These are phyloP conservation scores for Daldinia grandis DNA, from an alignment of 495 filamentous ascomycete species.

Conservation along the genomic window DNA sequence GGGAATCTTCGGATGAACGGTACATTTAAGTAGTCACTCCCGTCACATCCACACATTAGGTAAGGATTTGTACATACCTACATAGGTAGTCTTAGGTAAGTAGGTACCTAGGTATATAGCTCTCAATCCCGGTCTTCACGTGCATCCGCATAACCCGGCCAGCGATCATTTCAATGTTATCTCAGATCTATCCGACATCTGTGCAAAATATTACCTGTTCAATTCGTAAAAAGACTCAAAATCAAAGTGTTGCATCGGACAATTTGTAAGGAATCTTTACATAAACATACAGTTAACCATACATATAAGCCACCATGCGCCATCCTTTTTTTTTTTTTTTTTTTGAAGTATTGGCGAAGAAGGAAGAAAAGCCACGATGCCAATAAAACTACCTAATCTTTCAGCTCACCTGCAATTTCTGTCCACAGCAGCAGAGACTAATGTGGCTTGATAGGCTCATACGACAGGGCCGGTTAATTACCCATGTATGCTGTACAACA, in stretches of 20 bases:
- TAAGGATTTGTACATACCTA: background rate
- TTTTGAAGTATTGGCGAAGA: background rate
- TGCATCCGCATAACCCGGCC: background rate
- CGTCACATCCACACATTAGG: too few relatives aligned
- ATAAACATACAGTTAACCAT: too few relatives aligned
- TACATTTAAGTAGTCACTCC: background rate
- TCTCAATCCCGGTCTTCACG: constrained; percentile 12
- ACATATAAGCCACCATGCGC: background rate
- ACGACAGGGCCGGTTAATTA: constrained; percentile 18
- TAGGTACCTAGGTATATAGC: background rate
- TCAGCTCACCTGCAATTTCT: background rate
- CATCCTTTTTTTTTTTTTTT: too few relatives aligned
- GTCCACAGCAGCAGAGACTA: background rate
- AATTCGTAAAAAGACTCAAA: background rate
- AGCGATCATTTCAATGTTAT: constrained; percentile 10
- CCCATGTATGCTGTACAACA: constrained; percentile 26
- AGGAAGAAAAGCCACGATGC: constrained; percentile 10
- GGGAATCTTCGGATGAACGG: constrained; percentile 20
- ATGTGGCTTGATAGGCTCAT: constrained; percentile 16
- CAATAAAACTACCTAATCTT: background rate
- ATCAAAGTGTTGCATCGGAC: background rate
- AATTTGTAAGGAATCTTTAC: background rate
- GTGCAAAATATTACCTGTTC: constrained; percentile 7
- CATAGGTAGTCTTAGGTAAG: background rate
- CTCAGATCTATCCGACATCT: constrained; percentile 27